A percentile compares a stretch with the other conserved stretches of the same genome.
Conservation (phyloP, 768 basidiomycete species). For the Suillus subaureus region DNA sequence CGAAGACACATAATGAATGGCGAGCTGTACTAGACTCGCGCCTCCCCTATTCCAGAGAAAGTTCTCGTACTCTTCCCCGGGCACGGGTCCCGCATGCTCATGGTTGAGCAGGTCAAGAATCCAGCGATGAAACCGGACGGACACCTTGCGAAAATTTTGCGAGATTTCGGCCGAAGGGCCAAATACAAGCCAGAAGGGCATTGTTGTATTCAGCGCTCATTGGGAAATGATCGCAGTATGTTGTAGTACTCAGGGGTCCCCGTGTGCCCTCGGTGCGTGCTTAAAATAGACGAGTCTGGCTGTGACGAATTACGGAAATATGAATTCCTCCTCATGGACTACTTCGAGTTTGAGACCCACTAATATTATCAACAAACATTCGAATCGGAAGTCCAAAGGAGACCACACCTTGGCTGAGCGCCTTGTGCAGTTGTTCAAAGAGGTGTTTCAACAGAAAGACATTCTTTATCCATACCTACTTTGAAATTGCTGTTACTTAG, state of each 20-base stretch:
- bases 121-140: slow-evolving; percentile 47
- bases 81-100: slow-evolving; percentile 63
- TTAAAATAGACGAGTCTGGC: too few species aligned
- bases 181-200: slow-evolving; percentile 73
- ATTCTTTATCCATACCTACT: background rate
- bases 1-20: slow-evolving; percentile 49
- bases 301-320: slow-evolving; percentile 71
- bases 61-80: too few species aligned
- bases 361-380: slow-evolving; percentile 63
- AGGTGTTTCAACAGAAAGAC: slow-evolving; percentile 35
- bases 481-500: slow-evolving; percentile 29
- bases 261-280: too few species aligned
- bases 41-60: slow-evolving; percentile 53
- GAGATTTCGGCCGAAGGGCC: slow-evolving; percentile 63
- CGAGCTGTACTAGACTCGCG: slow-evolving; percentile 52
- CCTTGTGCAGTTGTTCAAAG: slow-evolving; percentile 60
- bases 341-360: background rate
- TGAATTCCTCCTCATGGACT: slow-evolving; percentile 78
- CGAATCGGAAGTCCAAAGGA: slow-evolving; percentile 65
- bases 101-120: background rate
- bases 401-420: slow-evolving; percentile 52
- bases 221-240: too few species aligned
- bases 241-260: too few species aligned
- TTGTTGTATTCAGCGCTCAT: too few species aligned
- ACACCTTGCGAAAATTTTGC: slow-evolving; percentile 58